These are phyloP conservation scores for Metschnikowia hibisci DNA, from an alignment of 805 yeast species.

Conservation along the genomic window DNA sequence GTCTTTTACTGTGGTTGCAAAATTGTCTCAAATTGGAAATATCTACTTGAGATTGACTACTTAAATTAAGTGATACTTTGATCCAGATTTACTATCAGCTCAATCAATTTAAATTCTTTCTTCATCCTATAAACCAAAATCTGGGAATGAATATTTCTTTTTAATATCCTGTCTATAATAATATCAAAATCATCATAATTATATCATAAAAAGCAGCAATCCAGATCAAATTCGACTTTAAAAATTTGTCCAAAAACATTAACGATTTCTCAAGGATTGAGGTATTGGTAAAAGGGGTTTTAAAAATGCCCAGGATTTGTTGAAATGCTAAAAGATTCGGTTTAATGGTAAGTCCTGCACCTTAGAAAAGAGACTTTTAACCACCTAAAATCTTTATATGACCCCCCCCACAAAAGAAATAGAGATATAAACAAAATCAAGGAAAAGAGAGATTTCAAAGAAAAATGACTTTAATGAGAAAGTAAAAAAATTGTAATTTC, in stretches of 20 bases:
- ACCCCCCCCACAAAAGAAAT: no score
- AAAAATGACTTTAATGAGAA: no score
- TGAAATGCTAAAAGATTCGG: constrained; percentile 54
- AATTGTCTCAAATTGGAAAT: constrained; percentile 46
- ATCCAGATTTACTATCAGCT: constrained; percentile 28
- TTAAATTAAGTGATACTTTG: constrained; percentile 24
- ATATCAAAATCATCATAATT: constrained; percentile 77
- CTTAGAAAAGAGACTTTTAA: no score
- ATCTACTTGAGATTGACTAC: constrained; percentile 44
- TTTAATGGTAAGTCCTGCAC: no score
- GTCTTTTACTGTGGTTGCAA: constrained; percentile 37
- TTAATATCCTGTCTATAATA: constrained; percentile 66
- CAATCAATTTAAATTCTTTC: constrained; percentile 40
- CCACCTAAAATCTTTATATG: no score
- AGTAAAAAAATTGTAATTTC: no score
- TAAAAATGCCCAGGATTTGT: constrained; percentile 52
- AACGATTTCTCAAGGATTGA: constrained; percentile 31
- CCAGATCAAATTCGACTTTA: constrained; percentile 53
- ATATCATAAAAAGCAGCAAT: constrained; percentile 62
- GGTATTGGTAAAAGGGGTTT: constrained; percentile 37
- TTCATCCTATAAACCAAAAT: constrained; percentile 45
- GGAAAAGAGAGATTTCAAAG: no score
- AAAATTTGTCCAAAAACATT: constrained; percentile 21
- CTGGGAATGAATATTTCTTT: constrained; percentile 63
- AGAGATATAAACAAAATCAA: no score